phyloP scores from a whole-genome alignment of 2,329 filamentous ascomycete species.

The Alternaria tenuissima region DNA sequence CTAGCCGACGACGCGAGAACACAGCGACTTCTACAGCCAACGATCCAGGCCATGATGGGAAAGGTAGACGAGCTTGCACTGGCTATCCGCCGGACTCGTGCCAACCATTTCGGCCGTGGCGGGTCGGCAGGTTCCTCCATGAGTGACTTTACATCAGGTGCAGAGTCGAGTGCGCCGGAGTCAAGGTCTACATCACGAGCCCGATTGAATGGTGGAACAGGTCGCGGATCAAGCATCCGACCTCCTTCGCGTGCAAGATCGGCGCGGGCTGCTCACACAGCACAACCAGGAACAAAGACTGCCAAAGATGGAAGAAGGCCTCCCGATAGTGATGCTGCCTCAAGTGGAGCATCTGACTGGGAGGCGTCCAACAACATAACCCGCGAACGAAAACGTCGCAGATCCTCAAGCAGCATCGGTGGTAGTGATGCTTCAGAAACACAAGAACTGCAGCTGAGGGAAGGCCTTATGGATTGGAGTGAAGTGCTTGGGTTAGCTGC shows the following conservation, averaged over 20 bases:
- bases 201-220: slow-evolving; percentile 19
- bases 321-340: slow-evolving; percentile 22
- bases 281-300: background rate
- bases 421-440: slow-evolving; percentile 19
- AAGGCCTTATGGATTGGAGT: slow-evolving; percentile 72
- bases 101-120: slow-evolving; percentile 55
- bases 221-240: slow-evolving; percentile 16
- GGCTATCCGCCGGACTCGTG: slow-evolving; percentile 73
- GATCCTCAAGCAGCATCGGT: slow-evolving; percentile 18
- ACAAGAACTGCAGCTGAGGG: slow-evolving; percentile 20
- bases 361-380: background rate
- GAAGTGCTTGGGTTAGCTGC: slow-evolving; percentile 83
- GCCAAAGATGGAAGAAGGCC: background rate
- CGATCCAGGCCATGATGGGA: slow-evolving; percentile 73
- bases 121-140: slow-evolving; percentile 38
- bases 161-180: slow-evolving; percentile 28
- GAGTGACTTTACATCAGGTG: slow-evolving; percentile 40
- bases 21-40: slow-evolving; percentile 69
- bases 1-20: slow-evolving; percentile 77
- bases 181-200: slow-evolving; percentile 26
- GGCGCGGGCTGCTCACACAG: background rate
- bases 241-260: slow-evolving; percentile 21
- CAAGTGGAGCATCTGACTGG: slow-evolving; percentile 46
- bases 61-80: slow-evolving; percentile 74
- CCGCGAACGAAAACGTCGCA: slow-evolving; percentile 21